Percentiles rank a stretch among this genome's conserved stretches.
Evolutionary conservation across 352 stramenopile species (phyloP).

Genomic region (Elongisporangium anandrum): DNA sequence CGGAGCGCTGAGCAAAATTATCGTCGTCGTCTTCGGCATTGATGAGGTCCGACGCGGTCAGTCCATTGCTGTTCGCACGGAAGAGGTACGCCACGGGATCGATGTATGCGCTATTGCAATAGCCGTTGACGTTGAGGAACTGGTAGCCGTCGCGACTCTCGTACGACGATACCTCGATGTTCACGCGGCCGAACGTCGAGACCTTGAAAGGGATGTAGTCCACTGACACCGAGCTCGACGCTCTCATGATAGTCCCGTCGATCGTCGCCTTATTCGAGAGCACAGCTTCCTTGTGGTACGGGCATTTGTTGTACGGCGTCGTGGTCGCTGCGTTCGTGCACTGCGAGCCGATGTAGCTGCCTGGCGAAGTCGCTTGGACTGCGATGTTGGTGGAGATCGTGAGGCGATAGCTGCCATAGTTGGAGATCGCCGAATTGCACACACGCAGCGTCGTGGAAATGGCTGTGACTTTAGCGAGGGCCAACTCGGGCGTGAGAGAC

Average conservation of each 20-base stretch:
- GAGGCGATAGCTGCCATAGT: slow-evolving; percentile 66
- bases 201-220: slow-evolving; percentile 60
- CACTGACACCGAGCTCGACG: slow-evolving; percentile 32
- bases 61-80: slow-evolving; percentile 18
- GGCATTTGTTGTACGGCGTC: slow-evolving; percentile 33
- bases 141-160: slow-evolving; percentile 23
- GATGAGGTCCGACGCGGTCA: slow-evolving; percentile 40
- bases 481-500: slow-evolving; percentile 37
- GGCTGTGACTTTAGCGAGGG: slow-evolving; percentile 33
- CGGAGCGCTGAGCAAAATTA: slow-evolving; percentile 39
- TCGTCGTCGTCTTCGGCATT: slow-evolving; percentile 58
- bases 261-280: slow-evolving; percentile 24
- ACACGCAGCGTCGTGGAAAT: slow-evolving; percentile 30
- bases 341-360: slow-evolving; percentile 64
- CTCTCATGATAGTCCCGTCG: slow-evolving; percentile 56
- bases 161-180: slow-evolving; percentile 58
- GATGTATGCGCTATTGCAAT: slow-evolving; percentile 62
- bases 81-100: slow-evolving; percentile 63
- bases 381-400: slow-evolving; percentile 35
- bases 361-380: slow-evolving; percentile 24
- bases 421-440: slow-evolving; percentile 43
- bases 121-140: slow-evolving; percentile 60
- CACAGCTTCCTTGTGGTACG: slow-evolving; percentile 51
- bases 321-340: slow-evolving; percentile 23
- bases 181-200: slow-evolving; percentile 40